Percentiles rank a stretch among this genome's conserved stretches.
These are phyloP conservation scores for Boletus semigastroideus DNA, from an alignment of 1,284 basidiomycete species.

Conservation along the genomic window DNA sequence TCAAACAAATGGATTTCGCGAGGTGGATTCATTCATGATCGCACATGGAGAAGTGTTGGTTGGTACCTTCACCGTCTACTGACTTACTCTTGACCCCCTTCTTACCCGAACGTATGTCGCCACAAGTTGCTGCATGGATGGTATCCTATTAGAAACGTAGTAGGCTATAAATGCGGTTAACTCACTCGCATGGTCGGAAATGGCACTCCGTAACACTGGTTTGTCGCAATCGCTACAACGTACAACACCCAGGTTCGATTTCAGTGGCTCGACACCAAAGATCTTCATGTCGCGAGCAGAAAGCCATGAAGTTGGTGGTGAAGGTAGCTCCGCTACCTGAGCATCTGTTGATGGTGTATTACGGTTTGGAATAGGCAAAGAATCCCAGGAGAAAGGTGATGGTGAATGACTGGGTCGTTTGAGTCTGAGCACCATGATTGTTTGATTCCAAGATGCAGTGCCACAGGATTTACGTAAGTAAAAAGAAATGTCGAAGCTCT, in stretches of 20 bases:
- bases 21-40: constrained; percentile 12
- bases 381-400: constrained; percentile 60
- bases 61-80: constrained; percentile 45
- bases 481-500: neutral
- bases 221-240: constrained; percentile 79
- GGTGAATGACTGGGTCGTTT: constrained; percentile 45
- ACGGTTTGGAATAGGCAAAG: constrained; percentile 38
- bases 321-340: constrained; percentile 44
- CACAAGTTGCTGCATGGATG: constrained; percentile 31
- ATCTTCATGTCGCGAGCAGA: constrained; percentile 85
- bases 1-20: neutral
- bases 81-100: constrained; percentile 33
- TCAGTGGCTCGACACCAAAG: constrained; percentile 75
- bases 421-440: constrained; percentile 57
- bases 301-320: constrained; percentile 80
- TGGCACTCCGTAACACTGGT: constrained; percentile 72
- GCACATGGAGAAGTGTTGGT: constrained; percentile 21
- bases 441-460: constrained; percentile 2
- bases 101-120: constrained; percentile 34
- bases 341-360: constrained; percentile 21
- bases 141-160: neutral
- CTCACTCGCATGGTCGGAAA: constrained; percentile 74
- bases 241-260: constrained; percentile 67
- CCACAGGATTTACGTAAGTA: constrained; percentile 24
- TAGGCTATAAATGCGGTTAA: constrained; percentile 9